Conservation (phyloP, 2,329 filamentous ascomycete genomes). For the Neocucurbitaria cava region DNA sequence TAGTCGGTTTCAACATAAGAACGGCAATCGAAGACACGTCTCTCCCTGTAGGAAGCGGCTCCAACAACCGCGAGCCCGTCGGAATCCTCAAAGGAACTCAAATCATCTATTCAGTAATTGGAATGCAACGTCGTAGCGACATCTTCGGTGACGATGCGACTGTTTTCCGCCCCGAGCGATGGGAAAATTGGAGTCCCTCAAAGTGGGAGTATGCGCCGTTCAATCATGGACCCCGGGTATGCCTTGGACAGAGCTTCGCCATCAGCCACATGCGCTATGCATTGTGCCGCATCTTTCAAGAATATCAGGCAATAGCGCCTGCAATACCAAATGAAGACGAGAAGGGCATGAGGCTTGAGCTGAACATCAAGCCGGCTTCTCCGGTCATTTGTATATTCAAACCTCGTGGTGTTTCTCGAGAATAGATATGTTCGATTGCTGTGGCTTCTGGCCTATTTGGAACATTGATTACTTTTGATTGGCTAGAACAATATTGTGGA, state of each 20-base stretch:
- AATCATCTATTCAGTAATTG: neutral
- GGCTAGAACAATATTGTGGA: too few species aligned
- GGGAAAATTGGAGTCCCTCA: neutral
- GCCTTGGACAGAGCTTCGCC: neutral
- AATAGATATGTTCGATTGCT: too few species aligned
- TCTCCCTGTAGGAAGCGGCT: constrained; percentile 31
- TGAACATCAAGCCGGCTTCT: neutral
- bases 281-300: neutral
- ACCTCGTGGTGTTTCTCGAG: neutral
- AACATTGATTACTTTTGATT: too few species aligned
- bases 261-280: neutral
- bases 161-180: neutral
- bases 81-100: neutral
- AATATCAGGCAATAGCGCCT: neutral
- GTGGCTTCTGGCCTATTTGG: too few species aligned
- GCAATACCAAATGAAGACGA: neutral
- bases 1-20: constrained; percentile 17
- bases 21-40: constrained; percentile 23
- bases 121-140: neutral
- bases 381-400: neutral
- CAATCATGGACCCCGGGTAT: neutral
- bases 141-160: neutral
- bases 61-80: constrained; percentile 24
- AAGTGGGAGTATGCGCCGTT: neutral
- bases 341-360: neutral